Base-by-base conservation (phyloP, 2,329 filamentous ascomycete species). In the Neospermospora avenae region DNA sequence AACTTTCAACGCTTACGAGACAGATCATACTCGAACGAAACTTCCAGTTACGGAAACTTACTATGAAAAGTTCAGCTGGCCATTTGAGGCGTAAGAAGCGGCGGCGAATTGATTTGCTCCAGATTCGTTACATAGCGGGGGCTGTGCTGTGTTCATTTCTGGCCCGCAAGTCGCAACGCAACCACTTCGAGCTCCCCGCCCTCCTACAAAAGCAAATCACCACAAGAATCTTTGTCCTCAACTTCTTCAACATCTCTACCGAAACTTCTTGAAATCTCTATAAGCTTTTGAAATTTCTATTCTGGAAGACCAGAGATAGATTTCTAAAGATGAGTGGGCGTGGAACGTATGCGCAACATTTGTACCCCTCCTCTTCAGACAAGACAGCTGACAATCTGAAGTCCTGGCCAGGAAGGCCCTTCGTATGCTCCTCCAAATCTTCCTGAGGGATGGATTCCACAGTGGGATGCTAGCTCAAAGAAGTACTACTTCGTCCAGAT, bases 401-500 rank as follows among this genome's bases (percentile, higher is more conserved):
- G 70, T 60, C 71, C 70, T 39, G 70, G 70, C 37, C 71, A 73
- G 64, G 71, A 73, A 69, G 71, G 71, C 20, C 71, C 71, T 8
- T 69, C 68, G 4, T 71, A 63, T 56, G 71, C 64, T 18, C 85
- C 85, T 65, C 85, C 85, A 51, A 76, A 78, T 49, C 79, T 88
- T 55, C 85, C 85, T 53, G 75, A 83, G 13, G 85, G 85, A 69
- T 88, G 85, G 85, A 88, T 87, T 69, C 84, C 85, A 60, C 85
- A 88, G 75, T 88, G 85, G 85, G 85, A 88, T 70, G 82, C 80
- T 63, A 71, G 78, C 59, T 84, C 80, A 73, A 82, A 78, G 72
- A 87, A 87, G 73, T 88, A 88, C 72, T 88, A 88, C 74, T 88
- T 84, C 72, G 87, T 90, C 54, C 86, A 90, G 74, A 82, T 90